Evolutionary conservation across 2,329 filamentous ascomycete genomes (phyloP).

Genomic region (Monosporascus sp.): DNA sequence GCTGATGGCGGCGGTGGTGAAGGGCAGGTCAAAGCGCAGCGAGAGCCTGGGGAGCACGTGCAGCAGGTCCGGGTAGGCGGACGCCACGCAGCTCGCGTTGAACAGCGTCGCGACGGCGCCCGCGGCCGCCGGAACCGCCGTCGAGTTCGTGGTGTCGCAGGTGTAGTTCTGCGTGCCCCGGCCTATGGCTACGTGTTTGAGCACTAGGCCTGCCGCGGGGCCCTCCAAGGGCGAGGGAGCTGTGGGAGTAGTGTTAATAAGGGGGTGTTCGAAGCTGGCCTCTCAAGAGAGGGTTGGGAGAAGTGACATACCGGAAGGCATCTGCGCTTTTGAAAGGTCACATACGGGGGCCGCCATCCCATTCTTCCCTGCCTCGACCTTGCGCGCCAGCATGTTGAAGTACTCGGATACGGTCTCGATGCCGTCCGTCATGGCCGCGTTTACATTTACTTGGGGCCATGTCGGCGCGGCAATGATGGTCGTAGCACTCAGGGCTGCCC

Average conservation of each 20-base stretch:
- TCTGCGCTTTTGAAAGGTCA: constrained; percentile 47
- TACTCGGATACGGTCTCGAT: constrained; percentile 51
- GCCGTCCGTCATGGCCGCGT: constrained; percentile 34
- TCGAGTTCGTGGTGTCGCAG: constrained; percentile 59
- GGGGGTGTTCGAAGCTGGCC: neutral
- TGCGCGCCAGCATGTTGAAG: constrained; percentile 55
- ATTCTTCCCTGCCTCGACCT: constrained; percentile 44
- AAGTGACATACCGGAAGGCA: constrained; percentile 43
- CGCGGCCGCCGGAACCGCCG: constrained; percentile 55
- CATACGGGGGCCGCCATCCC: constrained; percentile 42
- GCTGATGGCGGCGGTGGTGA: constrained; percentile 18
- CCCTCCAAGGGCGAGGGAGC: constrained; percentile 56
- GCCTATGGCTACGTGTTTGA: constrained; percentile 79
- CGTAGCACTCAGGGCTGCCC: constrained; percentile 42
- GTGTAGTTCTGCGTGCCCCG: constrained; percentile 94
- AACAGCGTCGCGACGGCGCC: constrained; percentile 74
- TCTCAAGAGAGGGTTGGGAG: constrained; percentile 11
- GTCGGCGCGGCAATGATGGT: constrained; percentile 39
- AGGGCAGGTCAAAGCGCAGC: constrained; percentile 56
- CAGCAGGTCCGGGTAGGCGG: constrained; percentile 63
- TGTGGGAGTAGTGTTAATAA: constrained; percentile 27
- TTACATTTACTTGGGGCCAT: constrained; percentile 40
- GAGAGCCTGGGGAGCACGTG: constrained; percentile 60
- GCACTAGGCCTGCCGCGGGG: constrained; percentile 53
- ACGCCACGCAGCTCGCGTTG: constrained; percentile 49